A percentile compares a stretch with the other conserved stretches of the same genome.
Evolutionary conservation across 2,329 filamentous ascomycete genomes (phyloP).

Genomic region (Tolypocladium tropicale): DNA sequence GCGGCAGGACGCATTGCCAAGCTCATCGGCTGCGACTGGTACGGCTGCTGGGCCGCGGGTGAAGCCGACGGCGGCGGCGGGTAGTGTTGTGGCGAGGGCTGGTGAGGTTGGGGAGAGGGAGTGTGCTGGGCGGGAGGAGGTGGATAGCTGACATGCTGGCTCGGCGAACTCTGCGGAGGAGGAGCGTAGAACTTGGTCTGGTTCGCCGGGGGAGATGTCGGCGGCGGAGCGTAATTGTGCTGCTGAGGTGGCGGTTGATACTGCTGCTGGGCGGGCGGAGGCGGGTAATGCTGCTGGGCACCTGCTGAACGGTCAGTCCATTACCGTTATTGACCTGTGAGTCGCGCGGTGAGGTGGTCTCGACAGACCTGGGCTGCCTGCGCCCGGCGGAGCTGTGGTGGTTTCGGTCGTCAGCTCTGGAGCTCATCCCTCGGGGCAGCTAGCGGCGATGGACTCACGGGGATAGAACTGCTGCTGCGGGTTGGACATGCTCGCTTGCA

Average conservation of each 20-base stretch:
- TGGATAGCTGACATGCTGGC: constrained; percentile 14
- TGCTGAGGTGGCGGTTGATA: constrained; percentile 11
- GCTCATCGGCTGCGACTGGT: constrained; percentile 10
- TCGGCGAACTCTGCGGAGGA: constrained; percentile 12
- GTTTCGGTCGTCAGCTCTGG: background rate
- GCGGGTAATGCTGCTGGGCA: constrained; percentile 31
- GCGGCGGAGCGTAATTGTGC: constrained; percentile 31
- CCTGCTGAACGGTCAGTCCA: background rate
- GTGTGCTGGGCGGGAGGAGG: constrained; percentile 20
- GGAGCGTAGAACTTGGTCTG: constrained; percentile 33
- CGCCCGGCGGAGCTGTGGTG: constrained; percentile 4
- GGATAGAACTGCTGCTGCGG: constrained; percentile 33
- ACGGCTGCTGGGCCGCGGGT: constrained; percentile 10
- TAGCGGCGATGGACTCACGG: constrained; percentile 24
- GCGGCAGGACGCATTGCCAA: constrained; percentile 14
- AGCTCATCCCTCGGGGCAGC: background rate
- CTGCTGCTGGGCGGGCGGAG: constrained; percentile 20
- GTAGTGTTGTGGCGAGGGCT: constrained; percentile 8
- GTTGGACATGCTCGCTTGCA: constrained; percentile 20
- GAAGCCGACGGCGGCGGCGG: constrained; percentile 7
- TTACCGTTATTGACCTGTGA: background rate
- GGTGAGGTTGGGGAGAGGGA: constrained; percentile 18
- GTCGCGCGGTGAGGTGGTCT: background rate
- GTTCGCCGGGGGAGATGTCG: constrained; percentile 35
- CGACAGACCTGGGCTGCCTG: constrained; percentile 14